These are phyloP conservation scores for Yamadazyma scolyti DNA, from an alignment of 805 yeast genomes.

Conservation along the genomic window DNA sequence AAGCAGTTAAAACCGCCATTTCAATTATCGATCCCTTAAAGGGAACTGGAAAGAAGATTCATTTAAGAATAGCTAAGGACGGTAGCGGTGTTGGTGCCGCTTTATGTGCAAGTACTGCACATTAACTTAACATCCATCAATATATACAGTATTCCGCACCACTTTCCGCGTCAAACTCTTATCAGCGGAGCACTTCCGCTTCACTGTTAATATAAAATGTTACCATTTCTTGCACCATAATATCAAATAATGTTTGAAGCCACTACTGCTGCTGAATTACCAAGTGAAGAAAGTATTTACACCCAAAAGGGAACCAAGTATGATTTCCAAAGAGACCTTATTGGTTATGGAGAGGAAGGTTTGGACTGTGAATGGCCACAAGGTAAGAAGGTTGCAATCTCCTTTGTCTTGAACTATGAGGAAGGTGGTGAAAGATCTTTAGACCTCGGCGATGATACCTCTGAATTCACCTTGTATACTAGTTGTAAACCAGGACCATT, in stretches of 20 bases:
- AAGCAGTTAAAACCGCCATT: conserved; percentile 76
- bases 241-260: conserved; percentile 1
- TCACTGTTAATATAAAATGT: no score
- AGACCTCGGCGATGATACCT: conserved; percentile 11
- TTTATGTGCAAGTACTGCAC: conserved; percentile 61
- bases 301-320: conserved; percentile 8
- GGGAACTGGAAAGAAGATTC: conserved; percentile 70
- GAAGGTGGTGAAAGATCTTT: conserved; percentile 22
- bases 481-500: conserved; percentile 9
- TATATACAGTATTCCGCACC: not conserved
- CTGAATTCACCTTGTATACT: conserved; percentile 11
- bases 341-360: conserved; percentile 22
- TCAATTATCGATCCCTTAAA: conserved; percentile 66
- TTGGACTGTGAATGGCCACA: conserved; percentile 19
- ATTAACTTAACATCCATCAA: not conserved
- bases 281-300: conserved; percentile 6
- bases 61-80: conserved; percentile 82
- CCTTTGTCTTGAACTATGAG: conserved; percentile 20
- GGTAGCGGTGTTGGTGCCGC: conserved; percentile 99
- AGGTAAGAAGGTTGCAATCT: conserved; percentile 16
- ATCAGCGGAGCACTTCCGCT: no score
- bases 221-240: no score
- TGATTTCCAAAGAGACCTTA: conserved; percentile 11
- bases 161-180: not conserved
- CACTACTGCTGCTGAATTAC: conserved; percentile 6